Evolutionary conservation across 1,284 basidiomycete species (phyloP).

Genomic region (Fomitopsis pinicola): DNA sequence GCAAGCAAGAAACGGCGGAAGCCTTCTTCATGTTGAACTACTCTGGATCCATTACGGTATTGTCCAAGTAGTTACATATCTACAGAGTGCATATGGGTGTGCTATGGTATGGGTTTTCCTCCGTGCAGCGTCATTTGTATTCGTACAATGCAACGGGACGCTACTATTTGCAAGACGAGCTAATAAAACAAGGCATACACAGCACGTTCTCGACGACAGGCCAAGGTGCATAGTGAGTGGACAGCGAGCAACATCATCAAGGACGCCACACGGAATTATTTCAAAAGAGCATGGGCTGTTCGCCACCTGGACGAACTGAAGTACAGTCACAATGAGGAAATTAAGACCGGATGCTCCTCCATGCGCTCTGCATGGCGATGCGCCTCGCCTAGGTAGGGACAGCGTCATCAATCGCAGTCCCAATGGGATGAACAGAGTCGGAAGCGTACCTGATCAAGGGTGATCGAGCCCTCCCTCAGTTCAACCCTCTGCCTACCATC

Average conservation of each 20-base stretch:
- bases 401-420: background rate
- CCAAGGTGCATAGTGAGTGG: background rate
- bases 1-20: background rate
- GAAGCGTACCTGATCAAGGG: conserved; percentile 75
- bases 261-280: background rate
- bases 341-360: conserved; percentile 55
- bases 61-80: background rate
- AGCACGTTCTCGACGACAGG: background rate
- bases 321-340: background rate
- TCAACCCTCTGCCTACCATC: conserved; percentile 68
- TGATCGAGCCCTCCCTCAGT: conserved; percentile 77
- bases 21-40: conserved; percentile 1
- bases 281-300: background rate
- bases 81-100: background rate
- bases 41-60: background rate
- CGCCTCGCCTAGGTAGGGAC: conserved; percentile 48
- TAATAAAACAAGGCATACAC: conserved; percentile 1
- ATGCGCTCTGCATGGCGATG: conserved; percentile 73
- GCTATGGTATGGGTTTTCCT: background rate
- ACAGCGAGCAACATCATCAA: background rate
- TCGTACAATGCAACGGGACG: conserved; percentile 1
- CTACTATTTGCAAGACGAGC: conserved; percentile 4
- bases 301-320: conserved; percentile 11
- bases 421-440: background rate
- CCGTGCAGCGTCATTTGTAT: background rate